A percentile compares a stretch with the other conserved stretches of the same genome.
phyloP scores from a whole-genome alignment of 2,329 filamentous ascomycete species.

The Didymosphaeria variabile region DNA sequence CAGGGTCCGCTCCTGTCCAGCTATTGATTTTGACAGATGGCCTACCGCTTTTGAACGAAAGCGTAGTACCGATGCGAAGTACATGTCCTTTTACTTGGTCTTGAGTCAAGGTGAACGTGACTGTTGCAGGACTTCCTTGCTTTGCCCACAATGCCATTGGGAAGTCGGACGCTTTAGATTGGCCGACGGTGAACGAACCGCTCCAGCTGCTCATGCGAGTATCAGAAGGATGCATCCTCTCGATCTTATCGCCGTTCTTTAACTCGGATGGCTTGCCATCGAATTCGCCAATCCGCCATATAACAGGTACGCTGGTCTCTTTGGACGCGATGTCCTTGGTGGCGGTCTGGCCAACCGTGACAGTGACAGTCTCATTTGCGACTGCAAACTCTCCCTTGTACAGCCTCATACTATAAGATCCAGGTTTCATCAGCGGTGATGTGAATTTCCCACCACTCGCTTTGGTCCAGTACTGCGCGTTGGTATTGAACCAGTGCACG shows the following conservation, averaged over 20 bases:
- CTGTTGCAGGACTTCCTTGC: conserved; percentile 24
- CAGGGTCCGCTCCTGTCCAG: conserved; percentile 34
- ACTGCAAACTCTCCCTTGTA: conserved; percentile 33
- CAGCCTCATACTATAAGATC: conserved; percentile 31
- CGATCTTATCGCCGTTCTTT: conserved; percentile 37
- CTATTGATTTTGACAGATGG: conserved; percentile 32
- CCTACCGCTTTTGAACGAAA: conserved; percentile 33
- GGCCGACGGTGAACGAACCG: conserved; percentile 26
- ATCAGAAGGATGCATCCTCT: conserved; percentile 35
- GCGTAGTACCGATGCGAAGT: conserved; percentile 33
- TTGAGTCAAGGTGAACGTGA: conserved; percentile 29
- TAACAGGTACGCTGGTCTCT: conserved; percentile 22
- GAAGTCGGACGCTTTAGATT: conserved; percentile 29
- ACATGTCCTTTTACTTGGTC: conserved; percentile 32
- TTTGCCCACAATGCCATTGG: conserved; percentile 36
- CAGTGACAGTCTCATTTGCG: conserved; percentile 27
- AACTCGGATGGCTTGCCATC: conserved; percentile 34
- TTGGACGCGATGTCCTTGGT: conserved; percentile 32
- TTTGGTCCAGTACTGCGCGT: conserved; percentile 68
- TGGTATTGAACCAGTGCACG: conserved; percentile 69
- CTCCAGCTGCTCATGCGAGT: conserved; percentile 30
- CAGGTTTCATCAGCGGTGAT: conserved; percentile 32
- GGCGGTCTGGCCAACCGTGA: conserved; percentile 28
- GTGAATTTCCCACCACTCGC: conserved; percentile 25
- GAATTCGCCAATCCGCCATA: conserved; percentile 35